Conservation (phyloP, 2,329 filamentous ascomycete genomes). For the Cladosporium austrohemisphaericum region DNA sequence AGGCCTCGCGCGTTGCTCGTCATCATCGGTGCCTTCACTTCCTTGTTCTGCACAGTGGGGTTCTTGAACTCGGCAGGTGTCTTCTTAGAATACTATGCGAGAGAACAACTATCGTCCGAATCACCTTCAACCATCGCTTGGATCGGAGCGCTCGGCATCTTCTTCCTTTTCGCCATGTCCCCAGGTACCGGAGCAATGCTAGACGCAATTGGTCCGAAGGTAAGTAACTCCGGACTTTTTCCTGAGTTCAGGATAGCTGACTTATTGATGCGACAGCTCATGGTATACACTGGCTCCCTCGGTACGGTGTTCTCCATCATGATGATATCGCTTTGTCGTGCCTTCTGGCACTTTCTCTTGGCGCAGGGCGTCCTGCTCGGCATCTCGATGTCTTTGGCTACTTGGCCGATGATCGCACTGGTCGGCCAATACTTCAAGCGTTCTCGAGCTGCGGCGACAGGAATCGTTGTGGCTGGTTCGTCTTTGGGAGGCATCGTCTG, state of each 20-base stretch:
- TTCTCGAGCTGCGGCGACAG: constrained; percentile 53
- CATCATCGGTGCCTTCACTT: constrained; percentile 15
- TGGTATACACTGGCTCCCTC: constrained; percentile 37
- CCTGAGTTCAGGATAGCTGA: too few species aligned
- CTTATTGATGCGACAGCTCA: constrained; percentile 49
- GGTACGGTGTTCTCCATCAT: constrained; percentile 47
- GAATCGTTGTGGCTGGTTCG: constrained; percentile 55
- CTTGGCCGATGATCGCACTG: constrained; percentile 58
- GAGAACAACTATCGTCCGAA: neutral
- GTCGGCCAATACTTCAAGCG: constrained; percentile 61
- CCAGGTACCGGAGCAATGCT: constrained; percentile 27
- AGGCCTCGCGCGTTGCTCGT: constrained; percentile 19
- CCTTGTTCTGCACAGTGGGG: constrained; percentile 16
- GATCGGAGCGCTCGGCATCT: constrained; percentile 41
- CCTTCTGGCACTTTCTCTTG: constrained; percentile 50
- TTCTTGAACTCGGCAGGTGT: constrained; percentile 17
- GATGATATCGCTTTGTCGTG: constrained; percentile 45
- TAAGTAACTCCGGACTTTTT: constrained; percentile 34
- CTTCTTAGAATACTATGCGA: constrained; percentile 20
- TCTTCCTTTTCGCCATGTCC: constrained; percentile 27
- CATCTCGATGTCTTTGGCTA: constrained; percentile 56
- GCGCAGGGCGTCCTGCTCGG: constrained; percentile 48
- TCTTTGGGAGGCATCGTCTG: constrained; percentile 47
- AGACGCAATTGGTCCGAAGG: constrained; percentile 27
- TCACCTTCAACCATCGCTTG: constrained; percentile 40